A percentile compares a stretch with the other conserved stretches of the same genome.
These are phyloP conservation scores for Fusarium circinatum DNA, from an alignment of 2,329 filamentous ascomycete species.

Conservation along the genomic window DNA sequence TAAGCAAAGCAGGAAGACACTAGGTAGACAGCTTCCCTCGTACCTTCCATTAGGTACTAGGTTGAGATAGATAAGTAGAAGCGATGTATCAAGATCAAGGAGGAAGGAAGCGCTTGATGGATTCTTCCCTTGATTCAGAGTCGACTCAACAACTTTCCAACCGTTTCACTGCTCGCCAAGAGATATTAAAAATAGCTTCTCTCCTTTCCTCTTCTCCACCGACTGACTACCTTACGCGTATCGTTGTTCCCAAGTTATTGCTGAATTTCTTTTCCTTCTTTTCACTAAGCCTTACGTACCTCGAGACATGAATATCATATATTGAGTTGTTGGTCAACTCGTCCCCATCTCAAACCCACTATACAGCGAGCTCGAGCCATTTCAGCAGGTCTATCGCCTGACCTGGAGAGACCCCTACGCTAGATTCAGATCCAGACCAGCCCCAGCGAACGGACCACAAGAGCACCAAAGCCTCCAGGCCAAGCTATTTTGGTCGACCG, in stretches of 20 bases:
- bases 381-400: conserved; percentile 30
- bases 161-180: neutral
- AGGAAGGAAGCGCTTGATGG: conserved; percentile 2
- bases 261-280: neutral
- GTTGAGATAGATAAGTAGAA: neutral
- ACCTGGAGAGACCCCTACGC: conserved; percentile 22
- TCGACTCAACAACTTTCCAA: neutral
- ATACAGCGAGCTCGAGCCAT: conserved; percentile 34
- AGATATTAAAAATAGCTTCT: conserved; percentile 14
- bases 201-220: conserved; percentile 2
- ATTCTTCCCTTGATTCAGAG: neutral
- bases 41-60: neutral
- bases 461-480: conserved; percentile 28
- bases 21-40: neutral
- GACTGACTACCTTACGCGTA: conserved; percentile 1
- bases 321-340: conserved; percentile 29
- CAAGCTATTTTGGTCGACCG: conserved; percentile 44
- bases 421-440: conserved; percentile 43
- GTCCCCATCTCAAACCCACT: conserved; percentile 28
- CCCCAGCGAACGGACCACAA: conserved; percentile 38
- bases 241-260: conserved; percentile 5
- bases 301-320: conserved; percentile 15
- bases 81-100: conserved; percentile 2
- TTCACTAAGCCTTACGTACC: conserved; percentile 27
- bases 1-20: neutral